These are phyloP conservation scores for Nicotiana tabacum DNA, from an alignment of 257 asterid genomes.

Conservation along the genomic window DNA sequence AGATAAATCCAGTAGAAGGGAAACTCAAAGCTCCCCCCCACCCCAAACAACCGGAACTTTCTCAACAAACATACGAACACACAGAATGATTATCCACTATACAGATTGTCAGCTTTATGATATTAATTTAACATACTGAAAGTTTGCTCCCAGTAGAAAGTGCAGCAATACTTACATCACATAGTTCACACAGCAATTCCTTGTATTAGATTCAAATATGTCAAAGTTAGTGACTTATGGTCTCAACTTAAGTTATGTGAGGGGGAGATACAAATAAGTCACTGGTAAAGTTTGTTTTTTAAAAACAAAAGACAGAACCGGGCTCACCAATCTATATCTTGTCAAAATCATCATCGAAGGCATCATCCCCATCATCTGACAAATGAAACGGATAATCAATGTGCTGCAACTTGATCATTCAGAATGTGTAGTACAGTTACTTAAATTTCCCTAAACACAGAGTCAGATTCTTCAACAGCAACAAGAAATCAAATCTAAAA, in stretches of 20 bases:
- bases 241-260: background rate
- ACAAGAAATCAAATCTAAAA: background rate
- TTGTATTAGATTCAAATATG: background rate
- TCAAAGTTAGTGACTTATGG: background rate
- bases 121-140: background rate
- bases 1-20: background rate
- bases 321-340: constrained; percentile 54
- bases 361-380: constrained; percentile 69
- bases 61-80: constrained; percentile 1
- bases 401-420: background rate
- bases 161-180: background rate
- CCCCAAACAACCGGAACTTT: background rate
- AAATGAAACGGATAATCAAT: constrained; percentile 17
- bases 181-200: background rate
- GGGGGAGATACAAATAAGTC: background rate
- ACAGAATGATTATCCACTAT: background rate
- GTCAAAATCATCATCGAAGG: constrained; percentile 82
- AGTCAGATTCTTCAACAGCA: background rate
- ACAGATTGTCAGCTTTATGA: background rate
- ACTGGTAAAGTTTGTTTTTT: background rate
- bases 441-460: background rate
- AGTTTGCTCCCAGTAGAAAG: background rate
- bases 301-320: background rate
- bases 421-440: background rate
- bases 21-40: background rate